Percentiles rank a stretch among this genome's conserved stretches.
These are phyloP conservation scores for Limnomonas spitsbergensis DNA, from an alignment of 139 green algal genomes.

Conservation along the genomic window DNA sequence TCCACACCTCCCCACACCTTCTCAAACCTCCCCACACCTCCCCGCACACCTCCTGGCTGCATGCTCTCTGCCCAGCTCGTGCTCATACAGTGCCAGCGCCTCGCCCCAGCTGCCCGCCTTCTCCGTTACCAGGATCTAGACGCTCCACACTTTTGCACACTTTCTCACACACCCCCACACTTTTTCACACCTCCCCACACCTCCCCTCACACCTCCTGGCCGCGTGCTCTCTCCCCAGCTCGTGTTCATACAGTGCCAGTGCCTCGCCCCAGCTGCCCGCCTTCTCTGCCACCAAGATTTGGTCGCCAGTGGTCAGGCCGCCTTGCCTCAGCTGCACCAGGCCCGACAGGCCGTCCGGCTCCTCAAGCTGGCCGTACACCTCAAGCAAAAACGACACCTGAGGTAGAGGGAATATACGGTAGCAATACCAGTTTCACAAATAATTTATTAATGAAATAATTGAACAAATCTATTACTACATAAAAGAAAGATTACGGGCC, in stretches of 20 bases:
- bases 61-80: constrained; percentile 39
- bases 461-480: too few species aligned
- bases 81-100: constrained; percentile 83
- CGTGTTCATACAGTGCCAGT: constrained; percentile 80
- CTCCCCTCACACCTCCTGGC: too few species aligned
- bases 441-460: too few species aligned
- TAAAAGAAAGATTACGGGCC: too few species aligned
- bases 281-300: constrained; percentile 81
- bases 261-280: constrained; percentile 84
- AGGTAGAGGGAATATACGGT: background rate
- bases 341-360: constrained; percentile 84
- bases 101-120: constrained; percentile 85
- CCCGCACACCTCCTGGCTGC: too few species aligned
- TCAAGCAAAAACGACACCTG: constrained; percentile 86
- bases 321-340: constrained; percentile 67
- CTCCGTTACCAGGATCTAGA: constrained; percentile 78
- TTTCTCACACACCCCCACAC: too few species aligned
- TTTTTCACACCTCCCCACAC: too few species aligned
- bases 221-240: constrained; percentile 23
- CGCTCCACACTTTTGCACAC: too few species aligned
- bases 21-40: too few species aligned
- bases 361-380: constrained; percentile 86
- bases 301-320: constrained; percentile 29
- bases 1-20: too few species aligned
- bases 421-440: too few species aligned